Evolutionary conservation across 2,329 filamentous ascomycete species (phyloP).

Genomic region (Penicillium brasilianum): DNA sequence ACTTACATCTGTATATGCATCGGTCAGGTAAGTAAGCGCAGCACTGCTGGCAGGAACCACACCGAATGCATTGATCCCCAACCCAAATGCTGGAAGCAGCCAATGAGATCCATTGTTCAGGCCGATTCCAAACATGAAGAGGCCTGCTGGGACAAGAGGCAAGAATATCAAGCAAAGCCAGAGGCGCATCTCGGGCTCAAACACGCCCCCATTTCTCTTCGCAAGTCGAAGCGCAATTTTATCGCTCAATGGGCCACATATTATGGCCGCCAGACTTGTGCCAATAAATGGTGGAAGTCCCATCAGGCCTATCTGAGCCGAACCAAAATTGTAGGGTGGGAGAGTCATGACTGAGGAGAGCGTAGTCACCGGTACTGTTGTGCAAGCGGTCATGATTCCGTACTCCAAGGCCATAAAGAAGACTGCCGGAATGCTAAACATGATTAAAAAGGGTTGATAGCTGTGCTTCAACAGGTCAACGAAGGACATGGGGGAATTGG

Average conservation of each 20-base stretch:
- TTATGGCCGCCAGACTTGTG: conserved; percentile 39
- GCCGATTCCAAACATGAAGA: conserved; percentile 49
- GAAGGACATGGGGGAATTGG: conserved; percentile 19
- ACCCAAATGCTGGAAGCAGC: conserved; percentile 26
- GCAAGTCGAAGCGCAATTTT: conserved; percentile 43
- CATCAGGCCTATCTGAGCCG: conserved; percentile 47
- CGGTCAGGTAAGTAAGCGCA: conserved; percentile 37
- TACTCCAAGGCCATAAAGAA: conserved; percentile 48
- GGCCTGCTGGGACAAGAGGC: conserved; percentile 39
- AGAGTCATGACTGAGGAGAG: conserved; percentile 44
- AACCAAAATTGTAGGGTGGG: conserved; percentile 49
- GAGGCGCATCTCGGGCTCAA: conserved; percentile 54
- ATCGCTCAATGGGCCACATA: conserved; percentile 45
- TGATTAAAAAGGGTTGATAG: conserved; percentile 37
- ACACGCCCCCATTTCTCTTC: conserved; percentile 46
- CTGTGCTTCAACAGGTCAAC: conserved; percentile 30
- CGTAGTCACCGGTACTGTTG: conserved; percentile 45
- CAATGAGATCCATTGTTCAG: conserved; percentile 34
- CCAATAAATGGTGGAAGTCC: conserved; percentile 50
- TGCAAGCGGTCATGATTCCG: conserved; percentile 46
- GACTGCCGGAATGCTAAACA: conserved; percentile 56
- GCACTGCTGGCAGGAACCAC: conserved; percentile 32
- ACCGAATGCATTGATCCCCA: conserved; percentile 28
- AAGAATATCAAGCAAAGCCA: conserved; percentile 36
- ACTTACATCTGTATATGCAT: conserved; percentile 39